Base-by-base conservation (phyloP, 768 basidiomycete species). In the Kondoa subrosea region DNA sequence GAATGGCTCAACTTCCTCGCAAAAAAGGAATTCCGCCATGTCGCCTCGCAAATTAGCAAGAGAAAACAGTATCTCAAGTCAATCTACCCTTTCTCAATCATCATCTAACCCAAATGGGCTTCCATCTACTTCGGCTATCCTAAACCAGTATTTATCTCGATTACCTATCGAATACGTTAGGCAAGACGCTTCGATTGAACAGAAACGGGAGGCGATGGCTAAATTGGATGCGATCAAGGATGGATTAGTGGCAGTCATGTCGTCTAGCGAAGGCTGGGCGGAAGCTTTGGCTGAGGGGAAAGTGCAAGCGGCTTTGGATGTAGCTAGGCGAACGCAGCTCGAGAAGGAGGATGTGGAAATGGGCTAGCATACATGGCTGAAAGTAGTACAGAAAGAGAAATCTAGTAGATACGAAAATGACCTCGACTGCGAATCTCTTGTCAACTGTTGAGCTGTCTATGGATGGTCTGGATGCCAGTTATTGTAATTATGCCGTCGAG, bases 171-270 rank as follows among this genome's bases (percentile, higher is more conserved):
- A 32, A 27, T 32, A 31, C 14, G 16, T n/a, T 33, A 17, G 26
- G 29, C 3, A 21, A 31, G 61, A 31, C 3, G 29, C 2, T 4
- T 15, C n/a, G 30, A n/a, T 16, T 17, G 15, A 3, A 21, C 30
- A 27, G 26, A 63, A 8, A 32, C 15, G 16, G 16, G 61, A 63
- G 29, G 30, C 27, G 12, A 12, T 63, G 12, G 26, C 33, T 3
- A 63, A 63, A 32, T 8, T 31, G 29, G 61, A 63, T 14, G 61
- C 61, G 3, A 15, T 63, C 61, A 63, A 63, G 61, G 12, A 31
- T 27, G 61, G 29, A 27, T 32, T 63, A 12, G 15, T 63, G 16
- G 61, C 61, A 16, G 29, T 26, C 29, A 32, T 21, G 30, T 21
- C 27, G n/a, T 16, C 30, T 8, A 27, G 33, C 29, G 30, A 3